Evolutionary conservation across 495 filamentous ascomycete species (phyloP).

Genomic region (Penicillium angulare): DNA sequence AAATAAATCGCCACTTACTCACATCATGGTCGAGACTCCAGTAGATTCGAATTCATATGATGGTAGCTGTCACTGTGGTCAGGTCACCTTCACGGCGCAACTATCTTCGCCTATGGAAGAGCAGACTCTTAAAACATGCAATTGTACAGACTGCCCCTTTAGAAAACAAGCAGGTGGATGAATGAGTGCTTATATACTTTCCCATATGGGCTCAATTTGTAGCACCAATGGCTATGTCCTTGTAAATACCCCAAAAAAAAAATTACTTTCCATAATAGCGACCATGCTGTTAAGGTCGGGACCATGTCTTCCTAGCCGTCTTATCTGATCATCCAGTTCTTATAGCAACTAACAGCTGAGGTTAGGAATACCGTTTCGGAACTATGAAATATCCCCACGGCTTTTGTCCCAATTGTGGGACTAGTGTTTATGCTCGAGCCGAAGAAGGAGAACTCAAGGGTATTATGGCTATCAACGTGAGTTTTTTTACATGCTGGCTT

Average conservation of each 20-base stretch:
- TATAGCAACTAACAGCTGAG: neutral
- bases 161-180: neutral
- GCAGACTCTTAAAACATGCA: neutral
- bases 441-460: neutral
- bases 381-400: slow-evolving; percentile 6
- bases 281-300: neutral
- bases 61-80: slow-evolving; percentile 4
- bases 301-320: neutral
- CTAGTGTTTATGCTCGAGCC: slow-evolving; percentile 7
- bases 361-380: slow-evolving; percentile 12
- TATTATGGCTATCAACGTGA: slow-evolving; percentile 7
- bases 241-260: neutral
- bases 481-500: neutral
- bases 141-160: neutral
- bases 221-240: slow-evolving; percentile 5
- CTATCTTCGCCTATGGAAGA: slow-evolving; percentile 1
- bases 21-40: too few species aligned
- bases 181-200: neutral
- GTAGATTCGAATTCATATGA: slow-evolving; percentile 1
- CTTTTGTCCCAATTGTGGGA: slow-evolving; percentile 8
- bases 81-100: neutral
- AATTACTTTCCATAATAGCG: neutral
- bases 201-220: slow-evolving; percentile 2
- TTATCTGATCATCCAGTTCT: neutral
- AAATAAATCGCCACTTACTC: too few species aligned